Percentiles rank a stretch among this genome's conserved stretches.
Conservation (phyloP, 257 asterid genomes). For the Datura wrightii region DNA sequence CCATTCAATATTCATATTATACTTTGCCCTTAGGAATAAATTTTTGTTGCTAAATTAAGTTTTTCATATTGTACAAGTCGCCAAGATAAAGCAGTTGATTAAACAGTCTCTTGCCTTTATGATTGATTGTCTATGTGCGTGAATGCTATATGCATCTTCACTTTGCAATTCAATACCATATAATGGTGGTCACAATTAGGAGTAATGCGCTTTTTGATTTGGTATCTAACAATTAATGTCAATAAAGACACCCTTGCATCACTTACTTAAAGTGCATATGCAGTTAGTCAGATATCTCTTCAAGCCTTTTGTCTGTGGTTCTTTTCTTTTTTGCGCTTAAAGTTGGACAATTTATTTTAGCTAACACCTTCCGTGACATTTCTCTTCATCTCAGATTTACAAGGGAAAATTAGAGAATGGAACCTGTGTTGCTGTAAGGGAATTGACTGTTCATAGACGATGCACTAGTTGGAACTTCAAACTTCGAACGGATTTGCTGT, state of each 20-base stretch:
- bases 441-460: slow-evolving; percentile 55
- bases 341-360: neutral
- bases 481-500: slow-evolving; percentile 66
- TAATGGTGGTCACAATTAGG: neutral
- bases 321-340: neutral
- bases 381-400: slow-evolving; percentile 53
- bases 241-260: neutral
- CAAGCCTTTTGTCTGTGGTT: neutral
- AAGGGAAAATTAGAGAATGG: slow-evolving; percentile 66
- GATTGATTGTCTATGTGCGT: neutral
- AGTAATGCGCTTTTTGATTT: neutral
- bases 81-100: neutral
- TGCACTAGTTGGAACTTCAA: slow-evolving; percentile 68
- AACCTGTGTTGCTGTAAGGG: slow-evolving; percentile 56
- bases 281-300: neutral
- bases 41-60: neutral
- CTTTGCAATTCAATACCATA: neutral
- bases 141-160: slow-evolving; percentile 1
- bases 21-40: neutral
- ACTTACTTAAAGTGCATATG: slow-evolving; percentile 1
- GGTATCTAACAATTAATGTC: neutral
- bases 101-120: neutral
- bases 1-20: slow-evolving; percentile 2
- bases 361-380: neutral
- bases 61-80: neutral